phyloP scores from a whole-genome alignment of 1,284 basidiomycete species.

The Malassezia sympodialis region DNA sequence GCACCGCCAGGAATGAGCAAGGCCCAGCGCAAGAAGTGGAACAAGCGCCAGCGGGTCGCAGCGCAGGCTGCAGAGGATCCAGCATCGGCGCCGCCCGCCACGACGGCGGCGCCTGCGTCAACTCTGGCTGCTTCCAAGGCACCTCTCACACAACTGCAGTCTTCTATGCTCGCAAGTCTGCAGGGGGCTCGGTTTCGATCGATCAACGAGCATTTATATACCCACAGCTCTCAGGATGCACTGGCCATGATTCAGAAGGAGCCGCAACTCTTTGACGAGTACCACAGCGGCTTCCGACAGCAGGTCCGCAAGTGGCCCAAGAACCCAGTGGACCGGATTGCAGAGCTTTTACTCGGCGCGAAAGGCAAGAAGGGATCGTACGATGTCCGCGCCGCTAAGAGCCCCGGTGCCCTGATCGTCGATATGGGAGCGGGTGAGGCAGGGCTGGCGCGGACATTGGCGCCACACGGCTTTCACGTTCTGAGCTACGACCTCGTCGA shows the following conservation, averaged over 20 bases:
- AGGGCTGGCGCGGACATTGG: slow-evolving; percentile 58
- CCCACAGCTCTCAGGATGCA: slow-evolving; percentile 29
- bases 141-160: slow-evolving; percentile 27
- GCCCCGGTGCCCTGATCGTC: slow-evolving; percentile 61
- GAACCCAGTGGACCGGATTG: slow-evolving; percentile 43
- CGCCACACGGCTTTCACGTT: slow-evolving; percentile 50
- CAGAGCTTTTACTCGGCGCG: slow-evolving; percentile 13
- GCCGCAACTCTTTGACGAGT: slow-evolving; percentile 34
- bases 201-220: slow-evolving; percentile 48
- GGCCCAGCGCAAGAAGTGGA: slow-evolving; percentile 37
- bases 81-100: not conserved
- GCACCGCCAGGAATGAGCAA: slow-evolving; percentile 28
- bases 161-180: slow-evolving; percentile 35
- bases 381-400: slow-evolving; percentile 1
- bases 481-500: slow-evolving; percentile 70
- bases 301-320: slow-evolving; percentile 45
- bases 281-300: slow-evolving; percentile 45
- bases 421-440: slow-evolving; percentile 96
- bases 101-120: not conserved
- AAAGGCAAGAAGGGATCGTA: slow-evolving; percentile 1
- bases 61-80: not conserved
- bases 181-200: slow-evolving; percentile 45
- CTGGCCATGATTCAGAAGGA: slow-evolving; percentile 31
- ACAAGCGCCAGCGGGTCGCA: slow-evolving; percentile 23
- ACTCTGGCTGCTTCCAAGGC: not conserved